These are phyloP conservation scores for Coffea eugenioides DNA, from an alignment of 257 asterid species.

Conservation along the genomic window DNA sequence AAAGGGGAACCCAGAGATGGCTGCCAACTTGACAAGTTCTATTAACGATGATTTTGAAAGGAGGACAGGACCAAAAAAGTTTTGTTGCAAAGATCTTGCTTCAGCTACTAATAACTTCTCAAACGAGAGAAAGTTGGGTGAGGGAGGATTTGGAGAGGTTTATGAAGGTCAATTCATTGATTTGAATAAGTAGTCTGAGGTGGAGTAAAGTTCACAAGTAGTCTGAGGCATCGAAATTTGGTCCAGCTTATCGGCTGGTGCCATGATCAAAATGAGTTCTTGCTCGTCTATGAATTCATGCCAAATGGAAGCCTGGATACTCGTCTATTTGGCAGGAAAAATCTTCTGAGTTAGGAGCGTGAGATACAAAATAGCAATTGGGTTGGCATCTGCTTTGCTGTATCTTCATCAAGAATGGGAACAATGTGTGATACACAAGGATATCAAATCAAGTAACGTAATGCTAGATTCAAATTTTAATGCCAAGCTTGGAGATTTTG, in stretches of 20 bases:
- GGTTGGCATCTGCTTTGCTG: slow-evolving; percentile 37
- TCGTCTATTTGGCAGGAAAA: slow-evolving; percentile 30
- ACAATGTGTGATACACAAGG: slow-evolving; percentile 40
- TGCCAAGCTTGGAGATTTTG: slow-evolving; percentile 43
- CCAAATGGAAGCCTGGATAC: slow-evolving; percentile 35
- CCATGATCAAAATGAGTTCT: slow-evolving; percentile 36
- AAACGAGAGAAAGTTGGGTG: slow-evolving; percentile 31
- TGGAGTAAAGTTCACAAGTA: slow-evolving; percentile 36
- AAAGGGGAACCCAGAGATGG: slow-evolving; percentile 9
- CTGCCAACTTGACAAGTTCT: slow-evolving; percentile 19
- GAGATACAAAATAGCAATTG: slow-evolving; percentile 32
- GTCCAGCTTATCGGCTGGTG: slow-evolving; percentile 44
- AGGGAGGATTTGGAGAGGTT: slow-evolving; percentile 43
- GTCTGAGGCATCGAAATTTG: slow-evolving; percentile 37
- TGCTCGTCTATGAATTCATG: slow-evolving; percentile 44
- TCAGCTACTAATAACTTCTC: slow-evolving; percentile 38
- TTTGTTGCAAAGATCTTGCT: slow-evolving; percentile 29
- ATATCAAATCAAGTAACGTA: slow-evolving; percentile 37
- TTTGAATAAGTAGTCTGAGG: slow-evolving; percentile 31
- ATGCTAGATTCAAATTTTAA: slow-evolving; percentile 38
- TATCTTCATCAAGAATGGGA: slow-evolving; percentile 49
- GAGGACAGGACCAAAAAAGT: slow-evolving; percentile 42
- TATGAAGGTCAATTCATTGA: slow-evolving; percentile 31
- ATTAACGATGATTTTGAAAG: slow-evolving; percentile 41
- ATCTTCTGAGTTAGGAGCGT: slow-evolving; percentile 24